These are phyloP conservation scores for Cucumis hystrix DNA, from an alignment of 306 rosid genomes.

Conservation along the genomic window DNA sequence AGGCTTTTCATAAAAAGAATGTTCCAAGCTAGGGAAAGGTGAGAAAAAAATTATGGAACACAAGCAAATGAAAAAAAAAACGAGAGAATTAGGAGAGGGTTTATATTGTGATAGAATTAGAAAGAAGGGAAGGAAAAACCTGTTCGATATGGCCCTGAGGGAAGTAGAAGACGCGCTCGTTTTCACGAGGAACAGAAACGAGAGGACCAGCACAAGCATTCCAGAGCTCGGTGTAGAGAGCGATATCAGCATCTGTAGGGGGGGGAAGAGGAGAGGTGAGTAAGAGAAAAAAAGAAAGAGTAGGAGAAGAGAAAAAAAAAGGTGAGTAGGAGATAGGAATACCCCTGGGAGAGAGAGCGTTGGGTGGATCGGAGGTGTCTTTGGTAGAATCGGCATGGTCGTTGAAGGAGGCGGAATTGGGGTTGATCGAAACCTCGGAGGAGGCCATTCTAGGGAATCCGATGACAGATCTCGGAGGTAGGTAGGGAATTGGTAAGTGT, in stretches of 20 bases:
- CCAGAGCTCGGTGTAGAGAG: conserved; percentile 86
- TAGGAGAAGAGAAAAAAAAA: not conserved
- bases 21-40: not conserved
- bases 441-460: conserved; percentile 36
- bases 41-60: not conserved
- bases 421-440: conserved; percentile 50
- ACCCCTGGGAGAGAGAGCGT: conserved; percentile 25
- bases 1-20: not conserved
- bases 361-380: conserved; percentile 28
- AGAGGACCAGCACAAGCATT: conserved; percentile 98
- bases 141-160: conserved; percentile 99
- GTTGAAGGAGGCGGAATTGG: conserved; percentile 24
- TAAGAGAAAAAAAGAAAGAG: not conserved
- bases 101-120: not conserved
- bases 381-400: conserved; percentile 21
- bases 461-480: conserved; percentile 46
- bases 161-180: conserved; percentile 77
- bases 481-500: not conserved
- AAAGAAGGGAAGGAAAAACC: conserved; percentile 21
- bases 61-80: not conserved
- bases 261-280: not conserved
- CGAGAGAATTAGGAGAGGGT: not conserved
- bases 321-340: conserved; percentile 16
- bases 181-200: conserved; percentile 71
- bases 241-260: conserved; percentile 50